Base-by-base conservation (phyloP, 2,329 filamentous ascomycete species). In the Fusarium concolor region DNA sequence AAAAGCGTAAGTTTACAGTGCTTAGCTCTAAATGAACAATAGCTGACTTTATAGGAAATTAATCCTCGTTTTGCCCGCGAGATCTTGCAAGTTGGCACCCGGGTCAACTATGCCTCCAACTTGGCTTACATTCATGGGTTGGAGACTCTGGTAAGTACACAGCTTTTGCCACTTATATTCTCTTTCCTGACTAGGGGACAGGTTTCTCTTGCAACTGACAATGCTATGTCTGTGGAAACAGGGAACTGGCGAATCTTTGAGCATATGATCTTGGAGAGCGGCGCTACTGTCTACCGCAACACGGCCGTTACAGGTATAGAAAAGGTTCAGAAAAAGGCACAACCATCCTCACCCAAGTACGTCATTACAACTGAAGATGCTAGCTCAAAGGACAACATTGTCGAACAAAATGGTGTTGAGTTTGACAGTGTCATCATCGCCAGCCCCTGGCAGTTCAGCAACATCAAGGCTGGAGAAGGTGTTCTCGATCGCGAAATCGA, bases 231-330 rank as follows among this genome's bases (percentile, higher is more conserved):
- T 18, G 86, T 98, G 2, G 79, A 87, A 15, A 94, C 94, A 9
- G 96, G 96, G 3, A 99, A 98, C 78, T 98, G 94, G 94, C 89
- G 88, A 72, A 97, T 99, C 55, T 99, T 99, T 75, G 86, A 90
- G n/a, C 81, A 85, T 43, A 96, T 97, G 91, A 81, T 95, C 2
- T 83, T 86, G 37, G 80, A 83, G 1, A 90, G 92, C 2, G 80
- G 84, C 5, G 89, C 92, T 0, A 78, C 82, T 0, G 68, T 94
- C 7, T 80, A 82, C 38, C 81, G 92, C 24, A 91, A 94, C 72
- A 92, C 90, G 0, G 84, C 87, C 0, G 90, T 97, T 1, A 83
- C 84, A 0, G 82, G 81, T 6, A 87, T 97, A 49, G 76, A 80
- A 2, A 82, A 86, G 53, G 78, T 82, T 18, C 81, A 82, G 10